These are phyloP conservation scores for Aspergillus melleus DNA, from an alignment of 2,329 filamentous ascomycete genomes.

Conservation along the genomic window DNA sequence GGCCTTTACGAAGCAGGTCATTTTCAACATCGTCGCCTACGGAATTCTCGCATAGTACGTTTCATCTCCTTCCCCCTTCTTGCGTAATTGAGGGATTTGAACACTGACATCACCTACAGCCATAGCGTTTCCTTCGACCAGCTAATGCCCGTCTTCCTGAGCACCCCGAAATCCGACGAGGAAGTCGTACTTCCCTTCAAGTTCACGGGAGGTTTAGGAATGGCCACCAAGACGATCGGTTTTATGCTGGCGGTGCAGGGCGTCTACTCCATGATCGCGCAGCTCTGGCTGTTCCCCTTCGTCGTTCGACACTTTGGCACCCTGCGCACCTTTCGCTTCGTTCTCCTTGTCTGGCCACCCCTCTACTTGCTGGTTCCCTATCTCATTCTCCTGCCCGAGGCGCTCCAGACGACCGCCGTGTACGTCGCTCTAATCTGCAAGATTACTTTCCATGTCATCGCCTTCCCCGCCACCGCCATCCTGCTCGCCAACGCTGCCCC, in stretches of 20 bases:
- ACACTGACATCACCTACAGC: slow-evolving; percentile 52
- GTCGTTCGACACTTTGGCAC: slow-evolving; percentile 74
- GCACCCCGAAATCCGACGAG: slow-evolving; percentile 58
- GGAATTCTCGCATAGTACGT: slow-evolving; percentile 92
- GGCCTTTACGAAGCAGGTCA: slow-evolving; percentile 80
- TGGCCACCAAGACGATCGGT: slow-evolving; percentile 81
- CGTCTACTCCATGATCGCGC: slow-evolving; percentile 82
- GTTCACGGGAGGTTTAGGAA: slow-evolving; percentile 82
- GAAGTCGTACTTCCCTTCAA: slow-evolving; percentile 73
- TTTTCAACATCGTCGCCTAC: slow-evolving; percentile 85
- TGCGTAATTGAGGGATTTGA: slow-evolving; percentile 43
- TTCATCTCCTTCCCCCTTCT: neutral
- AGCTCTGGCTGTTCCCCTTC: slow-evolving; percentile 79
- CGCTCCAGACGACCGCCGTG: slow-evolving; percentile 70
- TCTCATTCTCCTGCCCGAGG: slow-evolving; percentile 75
- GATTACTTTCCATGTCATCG: slow-evolving; percentile 86
- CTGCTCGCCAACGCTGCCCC: slow-evolving; percentile 86
- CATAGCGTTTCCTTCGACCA: slow-evolving; percentile 98
- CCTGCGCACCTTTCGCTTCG: slow-evolving; percentile 76
- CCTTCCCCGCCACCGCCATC: slow-evolving; percentile 87
- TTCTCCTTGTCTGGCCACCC: slow-evolving; percentile 79
- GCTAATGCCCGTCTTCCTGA: slow-evolving; percentile 87
- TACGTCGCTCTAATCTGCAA: slow-evolving; percentile 83
- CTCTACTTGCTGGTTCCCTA: slow-evolving; percentile 89
- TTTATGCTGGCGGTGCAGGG: slow-evolving; percentile 87